These are phyloP conservation scores for Phlyctochytrium arcticum DNA, from an alignment of 192 early-diverging fungal species.

Conservation along the genomic window DNA sequence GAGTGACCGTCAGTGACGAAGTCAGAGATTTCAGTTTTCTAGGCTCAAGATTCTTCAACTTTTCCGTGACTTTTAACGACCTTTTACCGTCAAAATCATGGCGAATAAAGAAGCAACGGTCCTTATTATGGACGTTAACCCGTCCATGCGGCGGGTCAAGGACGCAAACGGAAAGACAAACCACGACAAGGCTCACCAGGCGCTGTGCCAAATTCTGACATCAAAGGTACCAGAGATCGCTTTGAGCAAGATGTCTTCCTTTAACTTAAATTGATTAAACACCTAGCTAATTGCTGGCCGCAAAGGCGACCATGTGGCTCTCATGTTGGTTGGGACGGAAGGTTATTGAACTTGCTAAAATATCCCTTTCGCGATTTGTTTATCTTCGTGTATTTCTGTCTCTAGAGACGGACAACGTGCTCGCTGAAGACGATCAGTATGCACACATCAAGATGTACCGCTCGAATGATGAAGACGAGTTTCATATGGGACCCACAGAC, in stretches of 20 bases:
- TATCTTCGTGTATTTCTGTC: neutral
- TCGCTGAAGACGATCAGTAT: conserved; percentile 39
- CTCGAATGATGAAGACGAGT: conserved; percentile 1
- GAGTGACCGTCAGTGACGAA: neutral
- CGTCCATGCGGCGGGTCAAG: conserved; percentile 35
- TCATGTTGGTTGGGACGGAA: conserved; percentile 55
- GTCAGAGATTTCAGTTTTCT: neutral
- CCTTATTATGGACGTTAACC: conserved; percentile 46
- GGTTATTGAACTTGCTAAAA: conserved; percentile 35
- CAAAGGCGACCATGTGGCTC: conserved; percentile 61
- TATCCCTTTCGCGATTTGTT: neutral
- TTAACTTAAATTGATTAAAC: too few relatives aligned
- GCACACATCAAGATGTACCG: conserved; percentile 36
- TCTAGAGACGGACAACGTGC: conserved; percentile 53
- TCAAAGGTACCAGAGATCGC: conserved; percentile 24
- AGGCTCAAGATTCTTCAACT: too few relatives aligned
- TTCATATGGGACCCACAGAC: conserved; percentile 32
- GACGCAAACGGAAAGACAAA: conserved; percentile 22
- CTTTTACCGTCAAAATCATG: conserved; percentile 34
- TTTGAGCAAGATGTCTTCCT: too few relatives aligned
- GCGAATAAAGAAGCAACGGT: conserved; percentile 48
- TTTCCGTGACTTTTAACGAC: too few relatives aligned
- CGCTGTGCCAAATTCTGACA: conserved; percentile 33
- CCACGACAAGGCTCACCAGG: conserved; percentile 22
- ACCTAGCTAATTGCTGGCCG: conserved; percentile 54